These are phyloP conservation scores for Metarhizium sp. DNA, from an alignment of 2,329 filamentous ascomycete genomes.

Conservation along the genomic window DNA sequence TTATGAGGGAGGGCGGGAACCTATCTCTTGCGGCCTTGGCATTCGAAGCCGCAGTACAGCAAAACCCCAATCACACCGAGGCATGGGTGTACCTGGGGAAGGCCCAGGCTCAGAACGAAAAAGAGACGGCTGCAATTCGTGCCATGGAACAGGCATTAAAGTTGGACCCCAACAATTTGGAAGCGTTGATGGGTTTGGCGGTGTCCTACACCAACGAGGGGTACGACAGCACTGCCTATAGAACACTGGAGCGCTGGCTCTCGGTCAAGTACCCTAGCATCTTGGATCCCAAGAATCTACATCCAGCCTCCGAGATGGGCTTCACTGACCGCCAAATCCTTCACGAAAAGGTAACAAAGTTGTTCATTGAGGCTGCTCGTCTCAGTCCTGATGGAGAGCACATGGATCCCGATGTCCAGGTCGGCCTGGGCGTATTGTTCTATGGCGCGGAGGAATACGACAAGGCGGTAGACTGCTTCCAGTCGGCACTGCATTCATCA, in stretches of 20 bases:
- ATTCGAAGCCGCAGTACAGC: constrained; percentile 91
- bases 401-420: constrained; percentile 98
- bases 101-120: constrained; percentile 96
- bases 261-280: constrained; percentile 89
- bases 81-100: constrained; percentile 90
- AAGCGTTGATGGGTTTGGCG: constrained; percentile 87
- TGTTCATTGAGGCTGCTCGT: constrained; percentile 89
- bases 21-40: constrained; percentile 86
- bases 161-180: constrained; percentile 75
- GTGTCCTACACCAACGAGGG: constrained; percentile 98
- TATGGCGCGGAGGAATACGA: constrained; percentile 97
- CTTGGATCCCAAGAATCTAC: constrained; percentile 61
- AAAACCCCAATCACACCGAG: constrained; percentile 76
- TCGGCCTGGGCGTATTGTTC: constrained; percentile 91
- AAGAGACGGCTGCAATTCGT: constrained; percentile 90
- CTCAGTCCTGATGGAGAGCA: constrained; percentile 84
- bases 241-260: constrained; percentile 92
- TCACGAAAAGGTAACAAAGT: constrained; percentile 80
- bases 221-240: constrained; percentile 93
- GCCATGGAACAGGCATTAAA: constrained; percentile 87
- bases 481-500: constrained; percentile 75
- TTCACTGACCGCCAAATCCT: constrained; percentile 88
- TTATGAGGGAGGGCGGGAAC: constrained; percentile 90
- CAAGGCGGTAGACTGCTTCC: constrained; percentile 98
- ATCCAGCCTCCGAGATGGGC: constrained; percentile 71